Percentiles rank a stretch among this genome's conserved stretches.
Conservation (phyloP, 768 basidiomycete genomes). For the Podaxis sp. region DNA sequence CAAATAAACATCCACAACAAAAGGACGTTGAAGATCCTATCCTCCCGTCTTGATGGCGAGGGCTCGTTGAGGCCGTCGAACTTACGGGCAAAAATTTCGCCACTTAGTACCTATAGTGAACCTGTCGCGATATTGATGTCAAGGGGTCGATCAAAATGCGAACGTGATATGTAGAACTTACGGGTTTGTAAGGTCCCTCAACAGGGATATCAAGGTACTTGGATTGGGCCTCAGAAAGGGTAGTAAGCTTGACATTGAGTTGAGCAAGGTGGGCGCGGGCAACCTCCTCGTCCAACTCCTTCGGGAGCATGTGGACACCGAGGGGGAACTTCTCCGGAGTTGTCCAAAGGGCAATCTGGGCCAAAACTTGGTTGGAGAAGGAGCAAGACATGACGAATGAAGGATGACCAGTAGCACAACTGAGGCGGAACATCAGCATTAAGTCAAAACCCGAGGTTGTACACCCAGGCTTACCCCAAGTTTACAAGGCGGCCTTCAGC, state of each 20-base stretch:
- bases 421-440: conserved; percentile 22
- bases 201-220: conserved; percentile 89
- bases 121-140: conserved; percentile 20
- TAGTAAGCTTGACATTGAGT: conserved; percentile 92
- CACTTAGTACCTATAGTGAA: conserved; percentile 47
- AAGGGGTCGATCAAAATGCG: not conserved
- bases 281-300: conserved; percentile 98
- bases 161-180: conserved; percentile 20
- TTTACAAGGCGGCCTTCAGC: conserved; percentile 99
- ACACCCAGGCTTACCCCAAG: conserved; percentile 64
- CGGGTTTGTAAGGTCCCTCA: conserved; percentile 65
- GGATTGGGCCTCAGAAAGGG: conserved; percentile 70
- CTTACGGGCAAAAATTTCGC: conserved; percentile 24
- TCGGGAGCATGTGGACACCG: conserved; percentile 98
- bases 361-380: conserved; percentile 97
- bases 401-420: conserved; percentile 97
- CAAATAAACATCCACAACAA: conserved; percentile 42
- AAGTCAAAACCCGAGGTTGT: conserved; percentile 12
- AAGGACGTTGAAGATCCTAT: conserved; percentile 71
- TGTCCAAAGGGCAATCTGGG: conserved; percentile 98
- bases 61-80: conserved; percentile 80
- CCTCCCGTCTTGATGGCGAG: conserved; percentile 54
- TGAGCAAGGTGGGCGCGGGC: conserved; percentile 92
- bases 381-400: conserved; percentile 99
- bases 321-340: conserved; percentile 89